These are phyloP conservation scores for Chenopodium quinoa DNA, from an alignment of 148 eudicot genomes.

Conservation along the genomic window DNA sequence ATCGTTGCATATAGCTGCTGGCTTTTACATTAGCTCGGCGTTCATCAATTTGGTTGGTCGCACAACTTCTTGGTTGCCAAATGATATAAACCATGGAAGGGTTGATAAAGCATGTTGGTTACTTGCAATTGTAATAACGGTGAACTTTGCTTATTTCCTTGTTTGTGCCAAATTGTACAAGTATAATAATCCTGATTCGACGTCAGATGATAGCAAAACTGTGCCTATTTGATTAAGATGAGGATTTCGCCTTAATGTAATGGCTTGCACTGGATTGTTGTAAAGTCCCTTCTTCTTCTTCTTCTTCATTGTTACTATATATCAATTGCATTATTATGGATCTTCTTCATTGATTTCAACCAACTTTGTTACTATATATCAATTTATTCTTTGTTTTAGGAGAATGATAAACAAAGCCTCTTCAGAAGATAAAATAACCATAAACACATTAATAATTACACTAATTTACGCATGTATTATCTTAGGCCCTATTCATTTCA, in stretches of 20 bases:
- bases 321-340: too few relatives aligned
- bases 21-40: conserved; percentile 34
- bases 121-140: conserved; percentile 10
- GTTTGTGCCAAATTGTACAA: conserved; percentile 29
- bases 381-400: too few relatives aligned
- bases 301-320: too few relatives aligned
- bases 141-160: conserved; percentile 32
- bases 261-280: background rate
- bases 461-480: too few relatives aligned
- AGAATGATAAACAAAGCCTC: too few relatives aligned
- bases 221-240: background rate
- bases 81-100: conserved; percentile 40
- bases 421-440: too few relatives aligned
- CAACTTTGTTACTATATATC: too few relatives aligned
- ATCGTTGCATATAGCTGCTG: conserved; percentile 33
- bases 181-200: conserved; percentile 18
- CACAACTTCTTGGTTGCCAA: conserved; percentile 33
- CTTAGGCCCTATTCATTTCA: too few relatives aligned
- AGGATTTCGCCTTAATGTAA: background rate
- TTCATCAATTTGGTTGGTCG: conserved; percentile 28
- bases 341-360: too few relatives aligned
- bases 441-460: too few relatives aligned
- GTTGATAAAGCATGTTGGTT: conserved; percentile 38
- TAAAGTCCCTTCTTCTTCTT: too few relatives aligned
- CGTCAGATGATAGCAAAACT: background rate